phyloP scores from a whole-genome alignment of 139 green algal genomes.

The Micractinium sp. region DNA sequence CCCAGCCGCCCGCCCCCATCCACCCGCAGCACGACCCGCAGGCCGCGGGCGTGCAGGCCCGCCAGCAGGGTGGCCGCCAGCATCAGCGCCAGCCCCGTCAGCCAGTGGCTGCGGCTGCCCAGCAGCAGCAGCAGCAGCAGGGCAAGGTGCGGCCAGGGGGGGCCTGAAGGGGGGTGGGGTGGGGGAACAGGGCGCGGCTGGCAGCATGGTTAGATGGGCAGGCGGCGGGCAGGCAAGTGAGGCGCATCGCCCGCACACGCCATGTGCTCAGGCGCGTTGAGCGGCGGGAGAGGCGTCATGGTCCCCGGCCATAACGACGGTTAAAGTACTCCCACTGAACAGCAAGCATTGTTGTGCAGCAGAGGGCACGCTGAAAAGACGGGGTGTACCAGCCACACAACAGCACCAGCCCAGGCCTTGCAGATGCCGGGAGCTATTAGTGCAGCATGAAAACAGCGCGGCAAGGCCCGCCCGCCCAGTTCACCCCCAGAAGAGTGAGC shows the following conservation, averaged over 20 bases:
- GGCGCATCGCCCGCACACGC: neutral
- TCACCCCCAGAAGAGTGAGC: neutral
- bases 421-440: neutral
- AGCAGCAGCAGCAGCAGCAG: constrained; percentile 52
- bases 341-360: too few relatives aligned
- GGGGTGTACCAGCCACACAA: too few relatives aligned
- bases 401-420: neutral
- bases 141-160: constrained; percentile 50
- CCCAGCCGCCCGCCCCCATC: constrained; percentile 42
- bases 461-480: neutral
- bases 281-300: too few relatives aligned
- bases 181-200: neutral
- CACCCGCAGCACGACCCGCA: constrained; percentile 44
- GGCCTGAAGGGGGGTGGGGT: constrained; percentile 8
- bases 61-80: constrained; percentile 28
- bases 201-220: too few relatives aligned
- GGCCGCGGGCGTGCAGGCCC: constrained; percentile 40
- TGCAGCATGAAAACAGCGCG: neutral
- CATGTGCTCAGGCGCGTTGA: neutral
- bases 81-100: constrained; percentile 39
- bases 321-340: too few relatives aligned
- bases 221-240: neutral
- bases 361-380: too few relatives aligned
- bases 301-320: too few relatives aligned
- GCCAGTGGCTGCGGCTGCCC: constrained; percentile 41